These are phyloP conservation scores for Lactarius hengduanensis DNA, from an alignment of 768 basidiomycete species.

Conservation along the genomic window DNA sequence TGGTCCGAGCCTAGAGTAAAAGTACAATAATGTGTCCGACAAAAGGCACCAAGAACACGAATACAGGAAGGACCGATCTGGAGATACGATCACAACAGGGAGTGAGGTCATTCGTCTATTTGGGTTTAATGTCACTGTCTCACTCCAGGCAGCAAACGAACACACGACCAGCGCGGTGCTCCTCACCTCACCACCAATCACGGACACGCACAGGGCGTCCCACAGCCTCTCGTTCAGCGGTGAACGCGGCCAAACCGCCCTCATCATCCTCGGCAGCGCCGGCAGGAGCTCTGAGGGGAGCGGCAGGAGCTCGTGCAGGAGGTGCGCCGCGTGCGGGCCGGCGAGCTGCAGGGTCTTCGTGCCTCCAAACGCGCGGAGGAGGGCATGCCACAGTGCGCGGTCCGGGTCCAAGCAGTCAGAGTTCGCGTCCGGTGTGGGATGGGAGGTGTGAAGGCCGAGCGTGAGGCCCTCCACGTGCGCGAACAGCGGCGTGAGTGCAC, in stretches of 20 bases:
- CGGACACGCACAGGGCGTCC: conserved; percentile 1
- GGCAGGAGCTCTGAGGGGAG: too few species aligned
- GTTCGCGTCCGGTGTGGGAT: too few species aligned
- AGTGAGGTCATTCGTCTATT: too few species aligned
- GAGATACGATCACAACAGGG: neutral
- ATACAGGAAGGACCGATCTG: neutral
- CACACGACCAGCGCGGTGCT: too few species aligned
- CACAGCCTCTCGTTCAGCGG: neutral
- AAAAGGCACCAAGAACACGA: too few species aligned
- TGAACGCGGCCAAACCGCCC: neutral
- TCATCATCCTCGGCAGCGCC: neutral
- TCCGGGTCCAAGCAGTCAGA: neutral
- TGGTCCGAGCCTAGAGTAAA: too few species aligned
- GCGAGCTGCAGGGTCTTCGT: conserved; percentile 1
- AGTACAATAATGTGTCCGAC: too few species aligned
- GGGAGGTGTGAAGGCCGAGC: neutral
- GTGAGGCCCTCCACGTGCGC: neutral
- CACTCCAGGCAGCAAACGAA: too few species aligned
- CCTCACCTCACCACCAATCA: neutral
- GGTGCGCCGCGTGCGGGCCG: neutral
- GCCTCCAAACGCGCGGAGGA: neutral
- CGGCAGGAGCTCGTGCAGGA: neutral
- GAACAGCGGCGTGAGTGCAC: neutral
- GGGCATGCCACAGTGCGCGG: neutral
- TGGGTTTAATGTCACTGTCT: too few species aligned